Evolutionary conservation across 2,329 filamentous ascomycete genomes (phyloP).

Genomic region (Fusarium vanettenii): DNA sequence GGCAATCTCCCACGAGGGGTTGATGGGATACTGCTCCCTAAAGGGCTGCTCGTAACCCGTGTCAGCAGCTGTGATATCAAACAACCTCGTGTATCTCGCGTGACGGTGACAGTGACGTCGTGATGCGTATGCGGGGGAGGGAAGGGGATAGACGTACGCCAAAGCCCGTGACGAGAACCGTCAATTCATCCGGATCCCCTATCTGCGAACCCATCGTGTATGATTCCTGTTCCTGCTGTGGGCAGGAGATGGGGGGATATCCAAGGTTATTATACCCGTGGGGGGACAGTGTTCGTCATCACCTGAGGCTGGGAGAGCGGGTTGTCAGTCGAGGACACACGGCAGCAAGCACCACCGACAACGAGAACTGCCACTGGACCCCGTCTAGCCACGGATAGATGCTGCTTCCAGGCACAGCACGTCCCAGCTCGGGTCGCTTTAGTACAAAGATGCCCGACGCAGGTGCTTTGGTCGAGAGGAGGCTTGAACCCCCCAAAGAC

Average conservation of each 20-base stretch:
- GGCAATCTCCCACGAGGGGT: conserved; percentile 86
- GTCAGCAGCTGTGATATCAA: conserved; percentile 25
- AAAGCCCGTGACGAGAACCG: conserved; percentile 71
- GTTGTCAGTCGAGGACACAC: conserved; percentile 22
- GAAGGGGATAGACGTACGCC: conserved; percentile 56
- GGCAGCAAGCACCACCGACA: not conserved
- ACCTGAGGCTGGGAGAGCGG: not conserved
- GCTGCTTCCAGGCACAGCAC: not conserved
- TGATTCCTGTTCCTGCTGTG: not conserved
- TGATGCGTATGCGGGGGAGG: conserved; percentile 2
- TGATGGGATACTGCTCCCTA: conserved; percentile 75
- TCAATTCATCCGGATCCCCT: conserved; percentile 61
- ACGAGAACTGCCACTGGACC: conserved; percentile 1
- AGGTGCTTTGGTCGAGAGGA: not conserved
- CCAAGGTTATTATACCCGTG: conserved; percentile 5
- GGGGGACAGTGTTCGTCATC: conserved; percentile 19
- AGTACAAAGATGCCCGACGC: not conserved
- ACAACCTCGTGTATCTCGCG: not conserved
- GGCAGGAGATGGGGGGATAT: not conserved
- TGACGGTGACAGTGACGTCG: conserved; percentile 14
- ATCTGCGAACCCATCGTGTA: conserved; percentile 50
- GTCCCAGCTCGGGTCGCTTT: not conserved
- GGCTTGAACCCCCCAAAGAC: not conserved
- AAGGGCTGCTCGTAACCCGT: conserved; percentile 70
- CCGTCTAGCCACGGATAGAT: not conserved